Conservation (phyloP, 371 early-diverging fungal species). For the Nematocida ironsii region DNA sequence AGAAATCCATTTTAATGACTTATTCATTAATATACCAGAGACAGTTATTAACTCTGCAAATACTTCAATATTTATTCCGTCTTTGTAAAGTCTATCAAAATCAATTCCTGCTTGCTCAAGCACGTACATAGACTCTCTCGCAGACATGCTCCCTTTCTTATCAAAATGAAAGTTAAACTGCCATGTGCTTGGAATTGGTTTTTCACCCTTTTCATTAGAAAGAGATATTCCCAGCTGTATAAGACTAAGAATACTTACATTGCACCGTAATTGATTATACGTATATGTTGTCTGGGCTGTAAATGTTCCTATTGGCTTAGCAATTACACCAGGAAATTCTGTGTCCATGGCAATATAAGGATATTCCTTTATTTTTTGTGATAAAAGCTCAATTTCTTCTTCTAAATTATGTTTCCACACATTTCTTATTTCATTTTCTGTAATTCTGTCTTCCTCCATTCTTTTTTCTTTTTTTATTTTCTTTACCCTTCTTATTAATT, state of each 20-base stretch:
- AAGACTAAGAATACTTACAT: conserved; percentile 92
- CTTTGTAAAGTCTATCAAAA: conserved; percentile 88
- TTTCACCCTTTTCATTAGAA: conserved; percentile 83
- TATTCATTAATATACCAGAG: conserved; percentile 86
- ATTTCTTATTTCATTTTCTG: conserved; percentile 68
- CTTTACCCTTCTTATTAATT: not conserved
- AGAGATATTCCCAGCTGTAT: conserved; percentile 97
- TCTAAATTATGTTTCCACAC: conserved; percentile 95
- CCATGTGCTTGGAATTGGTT: conserved; percentile 86
- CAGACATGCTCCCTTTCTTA: conserved; percentile 89
- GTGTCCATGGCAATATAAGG: conserved; percentile 97
- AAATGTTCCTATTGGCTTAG: conserved; percentile 92
- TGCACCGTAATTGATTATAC: conserved; percentile 93
- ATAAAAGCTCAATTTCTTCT: conserved; percentile 83
- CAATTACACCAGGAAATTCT: conserved; percentile 98
- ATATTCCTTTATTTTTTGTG: conserved; percentile 82
- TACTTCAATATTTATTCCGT: conserved; percentile 89
- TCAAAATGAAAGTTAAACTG: conserved; percentile 99
- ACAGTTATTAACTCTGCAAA: conserved; percentile 94
- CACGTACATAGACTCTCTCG: conserved; percentile 94
- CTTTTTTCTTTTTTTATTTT: conserved; percentile 8
- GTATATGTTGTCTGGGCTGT: conserved; percentile 62
- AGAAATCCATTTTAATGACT: conserved; percentile 90
- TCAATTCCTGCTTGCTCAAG: conserved; percentile 92
- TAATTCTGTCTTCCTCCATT: conserved; percentile 1